phyloP scores from a whole-genome alignment of 179 eudicot species.

The Beta corolliflora region DNA sequence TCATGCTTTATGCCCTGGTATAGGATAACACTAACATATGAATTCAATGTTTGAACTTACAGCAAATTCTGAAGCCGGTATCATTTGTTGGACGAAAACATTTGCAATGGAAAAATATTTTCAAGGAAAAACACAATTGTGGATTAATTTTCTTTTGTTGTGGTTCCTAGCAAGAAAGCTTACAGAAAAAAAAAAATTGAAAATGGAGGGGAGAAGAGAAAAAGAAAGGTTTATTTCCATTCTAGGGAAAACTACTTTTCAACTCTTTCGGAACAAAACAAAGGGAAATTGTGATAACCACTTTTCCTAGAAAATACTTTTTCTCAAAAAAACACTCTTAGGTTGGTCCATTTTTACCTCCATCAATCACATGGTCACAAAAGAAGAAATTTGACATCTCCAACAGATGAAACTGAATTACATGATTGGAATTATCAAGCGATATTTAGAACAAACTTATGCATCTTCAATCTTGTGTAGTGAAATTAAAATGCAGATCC shows the following conservation, averaged over 20 bases:
- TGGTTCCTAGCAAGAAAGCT: no score
- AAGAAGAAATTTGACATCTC: not conserved
- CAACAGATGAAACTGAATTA: not conserved
- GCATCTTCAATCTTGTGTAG: constrained; percentile 8
- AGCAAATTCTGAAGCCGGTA: not conserved
- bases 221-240: no score
- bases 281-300: no score
- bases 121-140: no score
- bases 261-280: no score
- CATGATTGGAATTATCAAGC: not conserved
- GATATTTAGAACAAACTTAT: not conserved
- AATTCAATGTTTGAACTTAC: not conserved
- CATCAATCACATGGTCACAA: constrained; percentile 4
- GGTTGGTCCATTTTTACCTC: not conserved
- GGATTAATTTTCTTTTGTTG: no score
- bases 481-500: not conserved
- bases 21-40: not conserved
- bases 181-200: no score
- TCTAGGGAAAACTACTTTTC: no score
- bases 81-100: not conserved
- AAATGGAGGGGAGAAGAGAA: no score
- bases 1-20: not conserved
- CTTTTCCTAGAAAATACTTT: no score
- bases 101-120: no score
- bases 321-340: not conserved